Conservation (phyloP, 2,329 filamentous ascomycete genomes). For the Mycocentrospora acerina region DNA sequence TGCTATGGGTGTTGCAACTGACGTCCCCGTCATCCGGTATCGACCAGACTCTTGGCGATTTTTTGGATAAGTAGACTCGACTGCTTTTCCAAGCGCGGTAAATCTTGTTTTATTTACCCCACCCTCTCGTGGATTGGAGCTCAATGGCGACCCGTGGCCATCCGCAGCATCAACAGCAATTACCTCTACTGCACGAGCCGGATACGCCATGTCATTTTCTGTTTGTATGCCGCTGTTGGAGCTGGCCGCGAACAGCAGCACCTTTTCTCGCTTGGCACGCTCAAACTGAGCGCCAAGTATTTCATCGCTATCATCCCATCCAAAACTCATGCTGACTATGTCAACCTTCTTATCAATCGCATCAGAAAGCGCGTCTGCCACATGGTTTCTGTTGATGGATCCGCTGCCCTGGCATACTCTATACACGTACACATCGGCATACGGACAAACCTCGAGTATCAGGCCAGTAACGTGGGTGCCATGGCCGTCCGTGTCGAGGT, state of each 20-base stretch:
- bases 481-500: slow-evolving; percentile 9
- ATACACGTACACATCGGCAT: slow-evolving; percentile 12
- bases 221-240: slow-evolving; percentile 8
- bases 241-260: slow-evolving; percentile 10
- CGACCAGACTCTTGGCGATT: slow-evolving; percentile 1
- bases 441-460: slow-evolving; percentile 11
- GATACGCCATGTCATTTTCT: slow-evolving; percentile 8
- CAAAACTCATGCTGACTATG: slow-evolving; percentile 15
- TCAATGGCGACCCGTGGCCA: slow-evolving; percentile 2
- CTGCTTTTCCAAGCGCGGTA: slow-evolving; percentile 2
- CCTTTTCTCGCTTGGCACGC: not conserved
- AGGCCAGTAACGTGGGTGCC: slow-evolving; percentile 13
- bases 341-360: slow-evolving; percentile 14
- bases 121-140: slow-evolving; percentile 3
- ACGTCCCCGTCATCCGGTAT: slow-evolving; percentile 7
- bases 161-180: slow-evolving; percentile 12
- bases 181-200: slow-evolving; percentile 9
- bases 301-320: slow-evolving; percentile 5
- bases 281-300: not conserved
- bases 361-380: slow-evolving; percentile 10
- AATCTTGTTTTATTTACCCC: slow-evolving; percentile 3
- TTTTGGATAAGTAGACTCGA: slow-evolving; percentile 4
- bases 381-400: not conserved
- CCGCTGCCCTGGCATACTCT: slow-evolving; percentile 3
- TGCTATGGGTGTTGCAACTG: slow-evolving; percentile 11